Percentiles rank a stretch among this genome's conserved stretches.
These are phyloP conservation scores for Cucurbita maxima DNA, from an alignment of 306 rosid species.

Conservation along the genomic window DNA sequence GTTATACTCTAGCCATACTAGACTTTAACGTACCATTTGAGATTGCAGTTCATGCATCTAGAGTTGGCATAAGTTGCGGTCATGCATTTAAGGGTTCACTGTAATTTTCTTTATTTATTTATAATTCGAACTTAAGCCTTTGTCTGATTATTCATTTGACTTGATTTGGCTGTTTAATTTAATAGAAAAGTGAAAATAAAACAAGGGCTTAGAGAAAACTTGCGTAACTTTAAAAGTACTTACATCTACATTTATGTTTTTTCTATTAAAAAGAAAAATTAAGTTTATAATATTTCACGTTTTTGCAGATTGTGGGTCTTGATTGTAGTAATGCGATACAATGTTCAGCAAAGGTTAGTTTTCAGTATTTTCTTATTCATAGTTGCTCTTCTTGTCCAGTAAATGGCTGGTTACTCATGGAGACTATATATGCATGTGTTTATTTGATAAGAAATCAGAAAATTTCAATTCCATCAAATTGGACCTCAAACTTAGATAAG, in stretches of 20 bases:
- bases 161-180: neutral
- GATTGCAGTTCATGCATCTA: too few species aligned
- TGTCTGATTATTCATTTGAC: neutral
- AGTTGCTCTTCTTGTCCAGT: neutral
- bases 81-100: too few species aligned
- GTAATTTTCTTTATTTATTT: too few species aligned
- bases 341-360: constrained; percentile 83
- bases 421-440: neutral
- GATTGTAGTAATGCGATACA: constrained; percentile 76
- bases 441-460: too few species aligned
- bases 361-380: neutral
- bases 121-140: neutral
- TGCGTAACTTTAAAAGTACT: neutral
- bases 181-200: neutral
- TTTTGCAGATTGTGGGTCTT: constrained; percentile 58
- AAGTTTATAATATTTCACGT: neutral
- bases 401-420: neutral
- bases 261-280: neutral
- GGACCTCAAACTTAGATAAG: too few species aligned
- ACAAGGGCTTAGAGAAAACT: neutral
- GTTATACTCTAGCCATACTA: too few species aligned
- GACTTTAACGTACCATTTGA: too few species aligned
- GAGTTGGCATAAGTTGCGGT: too few species aligned
- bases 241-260: neutral
- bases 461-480: too few species aligned